Percentiles rank a stretch among this genome's conserved stretches.
Evolutionary conservation across 2,329 filamentous ascomycete genomes (phyloP).

Genomic region (Colletotrichum lupini): DNA sequence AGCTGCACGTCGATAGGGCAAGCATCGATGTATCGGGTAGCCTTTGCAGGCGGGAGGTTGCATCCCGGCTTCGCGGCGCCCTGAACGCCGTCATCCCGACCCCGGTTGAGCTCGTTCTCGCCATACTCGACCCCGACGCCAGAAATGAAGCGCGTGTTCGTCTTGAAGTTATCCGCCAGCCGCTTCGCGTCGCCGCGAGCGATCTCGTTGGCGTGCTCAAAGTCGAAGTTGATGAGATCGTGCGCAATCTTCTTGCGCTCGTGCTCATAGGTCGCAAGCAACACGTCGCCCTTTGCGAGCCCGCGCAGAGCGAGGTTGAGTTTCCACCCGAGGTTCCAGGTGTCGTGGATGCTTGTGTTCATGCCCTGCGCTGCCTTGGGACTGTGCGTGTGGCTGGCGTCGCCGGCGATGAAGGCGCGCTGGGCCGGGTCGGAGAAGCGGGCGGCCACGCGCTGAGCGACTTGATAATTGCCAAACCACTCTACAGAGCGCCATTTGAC

Average conservation of each 20-base stretch:
- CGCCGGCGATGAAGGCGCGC: slow-evolving; percentile 73
- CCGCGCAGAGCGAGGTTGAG: slow-evolving; percentile 64
- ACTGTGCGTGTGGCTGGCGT: slow-evolving; percentile 78
- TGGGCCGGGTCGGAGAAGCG: slow-evolving; percentile 71
- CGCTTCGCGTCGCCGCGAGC: slow-evolving; percentile 70
- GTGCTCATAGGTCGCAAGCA: slow-evolving; percentile 61
- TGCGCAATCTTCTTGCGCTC: slow-evolving; percentile 61
- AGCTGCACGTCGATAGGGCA: slow-evolving; percentile 82
- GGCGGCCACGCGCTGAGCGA: slow-evolving; percentile 76
- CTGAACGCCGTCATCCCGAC: slow-evolving; percentile 50
- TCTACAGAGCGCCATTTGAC: slow-evolving; percentile 66
- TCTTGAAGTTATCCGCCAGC: slow-evolving; percentile 74
- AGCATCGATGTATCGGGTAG: slow-evolving; percentile 79
- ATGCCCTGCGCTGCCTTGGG: slow-evolving; percentile 77
- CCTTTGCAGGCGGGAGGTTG: slow-evolving; percentile 73
- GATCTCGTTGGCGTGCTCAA: slow-evolving; percentile 65
- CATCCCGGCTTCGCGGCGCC: slow-evolving; percentile 64
- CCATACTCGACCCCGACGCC: slow-evolving; percentile 74
- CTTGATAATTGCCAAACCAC: slow-evolving; percentile 79
- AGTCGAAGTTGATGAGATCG: slow-evolving; percentile 65
- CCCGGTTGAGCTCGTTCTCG: slow-evolving; percentile 61
- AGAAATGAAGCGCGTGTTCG: slow-evolving; percentile 78
- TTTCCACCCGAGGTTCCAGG: slow-evolving; percentile 69
- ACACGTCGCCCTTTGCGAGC: slow-evolving; percentile 57
- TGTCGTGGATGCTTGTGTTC: slow-evolving; percentile 71